phyloP scores from a whole-genome alignment of 2,329 filamentous ascomycete species.

The Fusarium redolens region DNA sequence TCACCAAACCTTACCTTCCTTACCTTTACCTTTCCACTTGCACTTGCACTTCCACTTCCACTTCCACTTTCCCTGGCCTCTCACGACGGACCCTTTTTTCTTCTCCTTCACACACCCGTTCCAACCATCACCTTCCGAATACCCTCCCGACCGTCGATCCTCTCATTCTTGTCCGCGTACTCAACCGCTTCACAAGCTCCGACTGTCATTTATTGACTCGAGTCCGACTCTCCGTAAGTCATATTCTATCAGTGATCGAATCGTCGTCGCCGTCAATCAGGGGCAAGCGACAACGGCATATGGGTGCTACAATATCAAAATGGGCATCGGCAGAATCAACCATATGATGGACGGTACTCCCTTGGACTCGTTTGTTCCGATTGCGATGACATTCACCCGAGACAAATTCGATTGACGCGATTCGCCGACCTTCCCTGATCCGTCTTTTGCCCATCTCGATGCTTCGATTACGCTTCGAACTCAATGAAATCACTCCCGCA shows the following conservation, averaged over 20 bases:
- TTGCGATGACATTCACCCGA: constrained; percentile 15
- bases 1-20: constrained; percentile 33
- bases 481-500: not conserved
- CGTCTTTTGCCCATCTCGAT: constrained; percentile 5
- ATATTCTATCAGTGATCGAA: constrained; percentile 13
- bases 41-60: constrained; percentile 31
- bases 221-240: constrained; percentile 42
- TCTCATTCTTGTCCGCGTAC: constrained; percentile 35
- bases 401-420: constrained; percentile 22
- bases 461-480: constrained; percentile 6
- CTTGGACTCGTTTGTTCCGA: constrained; percentile 21
- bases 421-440: constrained; percentile 5
- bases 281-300: constrained; percentile 5
- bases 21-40: constrained; percentile 7
- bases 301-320: constrained; percentile 16
- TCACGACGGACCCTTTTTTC: constrained; percentile 42
- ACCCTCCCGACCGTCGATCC: constrained; percentile 35
- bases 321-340: constrained; percentile 16
- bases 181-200: constrained; percentile 30
- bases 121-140: constrained; percentile 35
- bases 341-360: constrained; percentile 27
- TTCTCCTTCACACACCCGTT: constrained; percentile 40
- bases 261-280: constrained; percentile 11
- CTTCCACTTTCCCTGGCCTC: constrained; percentile 37
- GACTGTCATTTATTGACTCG: constrained; percentile 38